These are phyloP conservation scores for Talaromyces nanjingensis DNA, from an alignment of 495 filamentous ascomycete species.

Conservation along the genomic window DNA sequence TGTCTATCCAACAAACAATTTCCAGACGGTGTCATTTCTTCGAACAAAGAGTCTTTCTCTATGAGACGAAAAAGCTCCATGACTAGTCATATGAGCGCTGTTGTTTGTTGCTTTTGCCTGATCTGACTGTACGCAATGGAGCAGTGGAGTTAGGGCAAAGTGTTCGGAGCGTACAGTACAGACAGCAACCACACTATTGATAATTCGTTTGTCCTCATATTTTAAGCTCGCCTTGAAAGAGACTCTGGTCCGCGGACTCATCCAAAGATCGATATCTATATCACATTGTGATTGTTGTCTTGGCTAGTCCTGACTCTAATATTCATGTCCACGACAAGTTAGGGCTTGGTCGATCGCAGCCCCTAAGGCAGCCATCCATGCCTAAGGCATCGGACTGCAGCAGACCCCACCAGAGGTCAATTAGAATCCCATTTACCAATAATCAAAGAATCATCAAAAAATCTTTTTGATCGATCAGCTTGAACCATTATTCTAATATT, in stretches of 20 bases:
- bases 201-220: background rate
- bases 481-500: background rate
- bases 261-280: background rate
- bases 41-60: background rate
- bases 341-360: background rate
- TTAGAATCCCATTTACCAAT: background rate
- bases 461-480: background rate
- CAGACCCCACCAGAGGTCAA: background rate
- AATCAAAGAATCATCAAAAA: background rate
- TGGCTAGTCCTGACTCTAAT: background rate
- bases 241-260: background rate
- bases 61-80: background rate
- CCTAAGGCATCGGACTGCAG: background rate
- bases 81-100: background rate
- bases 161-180: background rate
- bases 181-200: background rate
- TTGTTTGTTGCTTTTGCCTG: background rate
- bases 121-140: background rate
- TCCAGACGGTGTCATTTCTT: background rate
- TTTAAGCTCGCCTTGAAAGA: background rate
- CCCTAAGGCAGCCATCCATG: background rate
- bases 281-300: background rate
- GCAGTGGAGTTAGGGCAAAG: background rate
- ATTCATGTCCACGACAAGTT: background rate
- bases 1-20: background rate